Base-by-base conservation (phyloP, 2,329 filamentous ascomycete species). In the Penicillium verrucosum region DNA sequence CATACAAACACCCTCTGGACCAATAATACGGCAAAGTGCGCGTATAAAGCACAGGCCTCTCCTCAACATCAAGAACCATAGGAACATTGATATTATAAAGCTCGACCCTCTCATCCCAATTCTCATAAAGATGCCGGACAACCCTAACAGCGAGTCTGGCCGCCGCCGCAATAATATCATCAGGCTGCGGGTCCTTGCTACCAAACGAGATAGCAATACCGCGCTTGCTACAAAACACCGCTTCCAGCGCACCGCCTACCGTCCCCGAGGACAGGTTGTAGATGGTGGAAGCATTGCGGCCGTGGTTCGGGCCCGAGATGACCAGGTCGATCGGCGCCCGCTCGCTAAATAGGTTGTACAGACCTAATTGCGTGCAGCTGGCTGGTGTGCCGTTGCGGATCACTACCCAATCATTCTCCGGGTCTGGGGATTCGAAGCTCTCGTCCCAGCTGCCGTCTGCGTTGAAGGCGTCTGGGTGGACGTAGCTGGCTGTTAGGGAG, bases 21-120 rank as follows among this genome's bases (percentile, higher is more conserved):
- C 92, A 97, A 71, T 89, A 87, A 74, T 96, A 97, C 75, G 95
- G 90, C 68, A 96, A 73, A 77, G 95, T 87, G 53, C 84, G 79
- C 1, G 92, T 91, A 78, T 85, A 96, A 25, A 91, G 66, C 1
- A 92, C 85, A 70, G 88, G 89, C 52, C 82, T 78, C 5, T 73
- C 71, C 64, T 87, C 87, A 1, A 96, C 85, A 18, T 85, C 87
- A 60, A 87, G 84, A 4, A 92, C 80, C 51, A 97, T 81, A 6
- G 92, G 92, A 14, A 96, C 86, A 67, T 97, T 97, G 63, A 96
- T 84, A 58, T 85, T 88, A 73, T 95, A 96, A 21, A 97, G 75
- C 68, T 95, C 90, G 4, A 89, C 86, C 45, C 86, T 84, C 49
- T 75, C 74, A 7, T 81, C 84, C 87, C 89, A 96, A 69, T 89